Evolutionary conservation across 768 basidiomycete genomes (phyloP).

Genomic region (Leccinellum luteum): DNA sequence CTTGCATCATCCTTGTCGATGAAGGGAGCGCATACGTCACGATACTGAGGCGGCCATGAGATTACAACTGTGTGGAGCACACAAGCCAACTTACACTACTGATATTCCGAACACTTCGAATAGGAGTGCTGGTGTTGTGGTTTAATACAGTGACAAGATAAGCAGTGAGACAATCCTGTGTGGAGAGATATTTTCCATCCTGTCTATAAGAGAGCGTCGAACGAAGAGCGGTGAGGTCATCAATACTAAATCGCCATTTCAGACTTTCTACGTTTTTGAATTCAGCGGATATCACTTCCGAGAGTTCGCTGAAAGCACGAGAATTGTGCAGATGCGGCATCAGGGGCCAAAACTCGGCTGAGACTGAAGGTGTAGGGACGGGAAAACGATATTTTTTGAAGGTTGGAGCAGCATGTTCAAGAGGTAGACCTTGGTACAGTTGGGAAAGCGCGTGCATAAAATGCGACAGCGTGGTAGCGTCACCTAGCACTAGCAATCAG

Average conservation of each 20-base stretch:
- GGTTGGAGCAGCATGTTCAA: too few species aligned
- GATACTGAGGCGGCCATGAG: constrained; percentile 15
- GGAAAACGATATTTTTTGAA: constrained; percentile 26
- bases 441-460: too few species aligned
- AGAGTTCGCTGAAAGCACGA: constrained; percentile 17
- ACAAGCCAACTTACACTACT: constrained; percentile 22
- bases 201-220: constrained; percentile 5
- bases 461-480: too few species aligned
- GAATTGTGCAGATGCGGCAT: constrained; percentile 27
- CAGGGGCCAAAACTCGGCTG: constrained; percentile 12
- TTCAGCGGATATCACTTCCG: constrained; percentile 10
- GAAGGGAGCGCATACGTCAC: constrained; percentile 13
- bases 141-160: too few species aligned
- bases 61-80: background rate
- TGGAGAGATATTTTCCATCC: too few species aligned
- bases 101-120: constrained; percentile 25
- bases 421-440: too few species aligned
- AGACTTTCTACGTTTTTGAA: constrained; percentile 14
- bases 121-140: constrained; percentile 3
- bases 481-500: too few species aligned
- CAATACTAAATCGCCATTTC: constrained; percentile 10
- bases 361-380: constrained; percentile 8
- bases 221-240: constrained; percentile 15
- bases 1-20: too few species aligned
- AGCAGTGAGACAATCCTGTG: too few species aligned